Base-by-base conservation (phyloP, 2,329 filamentous ascomycete genomes). In the Phaeosphaeria sp. region DNA sequence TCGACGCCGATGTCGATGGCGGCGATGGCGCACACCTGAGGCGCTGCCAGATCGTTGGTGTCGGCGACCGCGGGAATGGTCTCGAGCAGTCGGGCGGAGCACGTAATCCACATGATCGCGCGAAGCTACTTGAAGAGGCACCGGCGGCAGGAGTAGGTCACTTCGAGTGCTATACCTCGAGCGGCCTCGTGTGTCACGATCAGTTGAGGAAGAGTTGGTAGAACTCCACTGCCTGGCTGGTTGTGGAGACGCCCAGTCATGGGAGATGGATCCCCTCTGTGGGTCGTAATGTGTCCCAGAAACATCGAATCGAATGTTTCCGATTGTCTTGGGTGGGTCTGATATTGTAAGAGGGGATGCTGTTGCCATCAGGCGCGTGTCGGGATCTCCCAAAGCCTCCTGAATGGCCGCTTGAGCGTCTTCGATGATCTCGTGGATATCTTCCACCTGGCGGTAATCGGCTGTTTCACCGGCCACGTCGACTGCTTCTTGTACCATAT, bases 401-500 rank as follows among this genome's bases (percentile, higher is more conserved):
- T 71, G 66, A 9, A 81, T 59, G 3, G 76, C 75, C 11, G 69
- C 58, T 21, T 71, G 74, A 1, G 78, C 79, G 55, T 71, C 72
- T 55, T 79, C 68, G 17, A 81, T 74, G 15, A 81, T 78, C 1
- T 69, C 59, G 33, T 77, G 74, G 18, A 80, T 74, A 23, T 80
- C 76, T 18, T 76, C 67, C 5, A 75, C 64, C 23, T 76, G 68
- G 3, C 69, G 66, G 27, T 62, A 62, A 52, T 77, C 62, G 7
- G 71, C 63, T 2, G 72, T 72, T 41, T 74, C 65, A 42, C 77
- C 69, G 6, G 78, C 76, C 27, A 78, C 68, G 1, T 70, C 55
- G 13, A 78, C 66, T 1, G 79, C 79, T 54, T 81, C 75, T 56
- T 79, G 70, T 56, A 81, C 78, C 46, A 81, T 69, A n/a, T 76